Evolutionary conservation across 208 protist genomes (phyloP), one percentile per base, ranked within the genome.

Genomic region (Trypanosoma theileri): DNA sequence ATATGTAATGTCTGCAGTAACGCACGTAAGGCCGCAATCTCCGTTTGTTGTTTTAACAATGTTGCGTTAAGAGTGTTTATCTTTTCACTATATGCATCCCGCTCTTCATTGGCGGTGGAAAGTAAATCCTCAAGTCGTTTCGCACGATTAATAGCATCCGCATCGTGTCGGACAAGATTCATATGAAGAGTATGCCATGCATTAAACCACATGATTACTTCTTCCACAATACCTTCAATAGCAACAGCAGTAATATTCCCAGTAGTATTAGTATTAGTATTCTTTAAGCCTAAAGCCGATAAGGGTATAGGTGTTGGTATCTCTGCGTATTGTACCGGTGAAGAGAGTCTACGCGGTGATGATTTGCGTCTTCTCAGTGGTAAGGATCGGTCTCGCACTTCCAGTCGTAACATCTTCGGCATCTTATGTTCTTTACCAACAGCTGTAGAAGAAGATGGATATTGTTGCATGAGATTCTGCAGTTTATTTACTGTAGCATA

Each of bases 1-100:
- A 83, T 56, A 56, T 84, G 73, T 26, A 87, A 41, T 24, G 73
- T 65, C 6, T 67, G 45, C n/a, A 87, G 67, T 4, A 81, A 59
- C 14, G 61, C 60, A 17, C 59, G 57, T 74, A 87, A 84, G 4
- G 60, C 19, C 14, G 9, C 57, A 57, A 80, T 84, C 55, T 87
- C 74, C 16, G 71, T 63, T 1, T 62, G 55, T 7, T 65, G 40
- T n/a, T 67, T 59, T 14, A 54, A 58, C 4, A 79, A 16, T 4
- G 67, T 42, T 22, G 58, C 42, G 42, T 71, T 70, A 7, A 79
- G 64, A 10, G 64, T 62, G 45, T 80, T 71, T 1, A 73, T 51
- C 42, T 80, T 71, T 24, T 71, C 66, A 14, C 28, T 21, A 73
- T 55, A 57, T 24, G 71, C 62, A 56, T 85, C 80, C 0, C 68